Conservation (phyloP, 2,329 filamentous ascomycete species). For the Nakataea oryzae region DNA sequence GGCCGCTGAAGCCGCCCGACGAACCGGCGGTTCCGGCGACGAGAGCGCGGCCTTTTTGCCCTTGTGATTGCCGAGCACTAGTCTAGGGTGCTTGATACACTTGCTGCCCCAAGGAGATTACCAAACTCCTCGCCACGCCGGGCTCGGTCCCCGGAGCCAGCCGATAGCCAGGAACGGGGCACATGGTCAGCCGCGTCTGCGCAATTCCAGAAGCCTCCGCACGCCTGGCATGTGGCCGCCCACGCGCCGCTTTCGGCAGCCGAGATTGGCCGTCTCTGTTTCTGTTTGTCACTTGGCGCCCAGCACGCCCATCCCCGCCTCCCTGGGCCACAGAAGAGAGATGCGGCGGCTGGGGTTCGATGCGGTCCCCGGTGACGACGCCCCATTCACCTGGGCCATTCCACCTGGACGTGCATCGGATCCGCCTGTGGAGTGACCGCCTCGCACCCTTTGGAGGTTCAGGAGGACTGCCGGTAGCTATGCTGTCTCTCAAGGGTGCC, state of each 20-base stretch:
- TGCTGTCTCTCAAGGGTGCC: too few species aligned
- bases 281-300: background rate
- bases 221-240: background rate
- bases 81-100: too few species aligned
- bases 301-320: too few species aligned
- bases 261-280: background rate
- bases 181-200: background rate
- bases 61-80: too few species aligned
- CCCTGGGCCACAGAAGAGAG: background rate
- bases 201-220: background rate
- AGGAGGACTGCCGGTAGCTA: too few species aligned
- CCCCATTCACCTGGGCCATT: too few species aligned
- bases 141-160: background rate
- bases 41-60: background rate
- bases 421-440: too few species aligned
- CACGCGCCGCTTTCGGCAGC: background rate
- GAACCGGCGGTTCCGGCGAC: background rate
- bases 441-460: too few species aligned
- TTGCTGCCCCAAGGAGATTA: too few species aligned
- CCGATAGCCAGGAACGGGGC: background rate
- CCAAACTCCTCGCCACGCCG: background rate
- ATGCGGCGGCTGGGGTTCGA: too few species aligned
- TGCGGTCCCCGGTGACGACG: background rate
- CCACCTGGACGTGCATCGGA: too few species aligned
- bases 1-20: too few species aligned